Evolutionary conservation across 306 rosid species (phyloP), one percentile per base, ranked within the genome.

Genomic region (Canavalia ensiformis): DNA sequence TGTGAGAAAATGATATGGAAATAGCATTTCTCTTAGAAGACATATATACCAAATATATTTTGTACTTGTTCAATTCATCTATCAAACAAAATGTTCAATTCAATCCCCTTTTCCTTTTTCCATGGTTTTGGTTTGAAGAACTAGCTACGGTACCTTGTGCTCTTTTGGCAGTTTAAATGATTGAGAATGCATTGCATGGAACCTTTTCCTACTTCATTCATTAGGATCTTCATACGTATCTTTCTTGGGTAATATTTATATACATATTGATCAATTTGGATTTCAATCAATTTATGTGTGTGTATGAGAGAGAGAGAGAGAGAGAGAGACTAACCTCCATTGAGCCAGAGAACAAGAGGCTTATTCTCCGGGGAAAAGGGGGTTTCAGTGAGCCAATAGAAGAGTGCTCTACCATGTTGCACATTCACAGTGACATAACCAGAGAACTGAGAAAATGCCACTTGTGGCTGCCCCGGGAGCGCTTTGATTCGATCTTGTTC

Each of bases 301-400:
- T 37, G 41, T 37, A 37, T 37, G 25, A 18, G 25, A 18, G 25
- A 18, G 25, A 18, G 25, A 18, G 25, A 18, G 25, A 18, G 25
- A 18, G 25, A 18, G 25, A 18, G 25, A 37, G 41, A 37, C 41
- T 60, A 28, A 89, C 96, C 96, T 88, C 97, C 97, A 72, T 90
- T 92, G 72, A 92, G 90, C 97, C 97, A 92, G 18, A 92, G 94
- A 77, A 92, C 77, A 25, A 92, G 92, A 79, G 97, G 97, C 11
- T 89, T 90, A 11, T 74, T 78, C 2, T 76, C 28, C 0, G 91
- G 88, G 39, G 50, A 80, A 73, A 89, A 7, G 8, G 66, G 30
- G 8, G 97, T 85, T 75, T 92, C 88, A 2, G 88, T 91, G 11
- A 92, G 18, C 97, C 97, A 92, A 70, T 90, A 92, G 79, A 92